These are phyloP conservation scores for Bipolaris gigantea DNA, from an alignment of 2,329 filamentous ascomycete genomes.

Conservation along the genomic window DNA sequence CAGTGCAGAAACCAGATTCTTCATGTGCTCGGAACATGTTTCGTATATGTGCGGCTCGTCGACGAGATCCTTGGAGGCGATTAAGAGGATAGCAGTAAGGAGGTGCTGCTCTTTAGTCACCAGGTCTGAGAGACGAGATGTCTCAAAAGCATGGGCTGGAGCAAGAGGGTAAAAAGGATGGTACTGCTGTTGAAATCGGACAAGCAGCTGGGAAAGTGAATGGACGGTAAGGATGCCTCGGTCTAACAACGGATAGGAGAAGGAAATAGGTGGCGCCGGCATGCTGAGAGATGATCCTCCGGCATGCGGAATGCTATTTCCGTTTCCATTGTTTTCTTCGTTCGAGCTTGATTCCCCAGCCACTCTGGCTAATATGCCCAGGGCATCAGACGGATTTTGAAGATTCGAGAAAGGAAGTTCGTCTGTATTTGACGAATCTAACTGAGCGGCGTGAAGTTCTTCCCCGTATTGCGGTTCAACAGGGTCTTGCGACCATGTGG, in stretches of 20 bases:
- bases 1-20: slow-evolving; percentile 66
- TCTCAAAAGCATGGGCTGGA: slow-evolving; percentile 61
- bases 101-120: slow-evolving; percentile 66
- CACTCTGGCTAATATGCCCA: slow-evolving; percentile 53
- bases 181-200: slow-evolving; percentile 65
- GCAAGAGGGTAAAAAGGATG: slow-evolving; percentile 73
- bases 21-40: slow-evolving; percentile 70
- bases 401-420: slow-evolving; percentile 48
- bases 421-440: slow-evolving; percentile 38
- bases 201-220: slow-evolving; percentile 56
- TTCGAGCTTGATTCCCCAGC: slow-evolving; percentile 45
- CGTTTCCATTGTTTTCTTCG: slow-evolving; percentile 21
- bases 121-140: slow-evolving; percentile 57
- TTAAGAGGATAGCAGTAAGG: slow-evolving; percentile 69
- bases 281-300: slow-evolving; percentile 20
- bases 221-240: slow-evolving; percentile 48
- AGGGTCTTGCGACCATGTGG: slow-evolving; percentile 39
- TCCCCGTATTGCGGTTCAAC: slow-evolving; percentile 21
- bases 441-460: slow-evolving; percentile 32
- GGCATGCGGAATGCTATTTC: slow-evolving; percentile 9
- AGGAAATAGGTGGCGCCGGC: slow-evolving; percentile 35
- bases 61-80: slow-evolving; percentile 70
- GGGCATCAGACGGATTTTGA: slow-evolving; percentile 54
- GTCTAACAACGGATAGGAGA: slow-evolving; percentile 49
- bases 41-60: slow-evolving; percentile 66